A percentile compares a stretch with the other conserved stretches of the same genome.
phyloP scores from a whole-genome alignment of 371 early-diverging fungal species.

The Lichtheimia ramosa region DNA sequence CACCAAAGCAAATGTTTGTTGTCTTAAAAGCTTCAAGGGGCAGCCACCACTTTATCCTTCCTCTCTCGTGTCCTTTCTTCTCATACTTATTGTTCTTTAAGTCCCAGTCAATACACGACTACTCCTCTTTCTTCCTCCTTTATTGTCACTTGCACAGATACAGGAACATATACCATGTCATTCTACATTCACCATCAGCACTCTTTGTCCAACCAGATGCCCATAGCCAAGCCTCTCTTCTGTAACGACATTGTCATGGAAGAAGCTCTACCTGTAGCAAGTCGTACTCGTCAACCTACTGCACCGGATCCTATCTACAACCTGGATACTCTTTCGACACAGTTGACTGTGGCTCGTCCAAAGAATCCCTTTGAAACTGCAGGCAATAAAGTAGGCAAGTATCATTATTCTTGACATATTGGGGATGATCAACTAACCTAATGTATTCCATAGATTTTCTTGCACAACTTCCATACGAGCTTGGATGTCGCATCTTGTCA shows the following conservation, averaged over 20 bases:
- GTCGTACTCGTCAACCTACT: neutral
- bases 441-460: conserved; percentile 11
- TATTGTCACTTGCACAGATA: too few relatives aligned
- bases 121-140: too few relatives aligned
- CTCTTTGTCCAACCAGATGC: neutral
- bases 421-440: too few relatives aligned
- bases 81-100: too few relatives aligned
- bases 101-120: too few relatives aligned
- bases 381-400: neutral
- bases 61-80: neutral
- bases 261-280: neutral
- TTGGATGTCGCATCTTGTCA: conserved; percentile 14
- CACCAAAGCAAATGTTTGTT: conserved; percentile 2
- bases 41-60: neutral
- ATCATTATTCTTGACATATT: too few relatives aligned
- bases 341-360: neutral
- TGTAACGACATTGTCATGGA: conserved; percentile 3
- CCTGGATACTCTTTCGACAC: neutral
- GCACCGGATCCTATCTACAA: neutral
- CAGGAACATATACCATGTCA: neutral
- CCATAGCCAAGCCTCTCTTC: conserved; percentile 1
- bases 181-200: neutral
- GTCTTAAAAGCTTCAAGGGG: conserved; percentile 2
- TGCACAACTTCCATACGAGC: conserved; percentile 19
- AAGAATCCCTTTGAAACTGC: neutral